Evolutionary conservation across 495 filamentous ascomycete genomes (phyloP), one percentile per base, ranked within the genome.

Genomic region (Hyaloscypha hepaticicola): DNA sequence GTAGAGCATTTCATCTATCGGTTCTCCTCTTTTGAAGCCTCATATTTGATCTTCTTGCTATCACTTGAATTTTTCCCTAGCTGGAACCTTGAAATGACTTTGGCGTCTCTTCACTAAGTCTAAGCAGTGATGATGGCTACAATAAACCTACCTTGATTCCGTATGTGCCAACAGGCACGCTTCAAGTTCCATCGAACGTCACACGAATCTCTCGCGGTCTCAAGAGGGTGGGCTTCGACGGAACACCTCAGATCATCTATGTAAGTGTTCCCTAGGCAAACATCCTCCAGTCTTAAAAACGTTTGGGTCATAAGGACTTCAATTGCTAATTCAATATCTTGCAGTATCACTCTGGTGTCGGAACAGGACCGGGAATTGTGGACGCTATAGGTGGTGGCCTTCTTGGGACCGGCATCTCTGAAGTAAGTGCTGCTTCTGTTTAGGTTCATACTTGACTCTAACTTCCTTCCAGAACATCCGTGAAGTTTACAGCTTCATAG

Each of bases 401-500:
- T 2, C 55, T 71, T 7, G 69, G 69, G 6, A 68, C 60, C 19
- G 69, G 69, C 24, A 71, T 71, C n/a, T 66, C 66, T 55, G 69
- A 69, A 27, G 66, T 65, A 56, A 58, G 51, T 88, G 70, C 82
- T 89, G 8, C 50, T 53, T 56, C 77, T 75, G 19, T 9, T 21
- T 29, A 21, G 6, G 34, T 33, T 21, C 22, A 51, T 12, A 49
- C 31, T 12, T 24, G 45, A 33, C 31, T 26, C 16, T 56, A 22
- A 61, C 25, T 2, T 75, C 80, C 61, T 73, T 74, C 22, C 76
- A 80, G 69, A 84, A 89, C 67, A 84, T 92, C 49, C 80, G 85
- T 34, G 85, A 87, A 69, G 84, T 81, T 0, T 92, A 92, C 70
- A 78, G 82, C 19, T 92, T 89, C 68, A 73, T 90, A 19, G 82